Conservation (phyloP, 768 basidiomycete species). For the Tylopilus sp. region DNA sequence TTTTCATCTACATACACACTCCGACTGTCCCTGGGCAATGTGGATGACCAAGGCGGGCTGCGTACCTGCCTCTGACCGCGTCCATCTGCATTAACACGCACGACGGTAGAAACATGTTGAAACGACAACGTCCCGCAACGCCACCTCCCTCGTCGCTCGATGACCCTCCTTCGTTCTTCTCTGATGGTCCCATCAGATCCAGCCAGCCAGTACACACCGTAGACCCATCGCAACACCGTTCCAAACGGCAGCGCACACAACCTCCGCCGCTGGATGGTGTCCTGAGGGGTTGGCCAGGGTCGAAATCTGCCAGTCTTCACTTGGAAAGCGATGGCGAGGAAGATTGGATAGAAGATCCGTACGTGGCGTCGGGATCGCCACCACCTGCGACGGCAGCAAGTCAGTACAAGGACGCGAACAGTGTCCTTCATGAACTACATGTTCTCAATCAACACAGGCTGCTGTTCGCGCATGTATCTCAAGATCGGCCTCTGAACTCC, state of each 20-base stretch:
- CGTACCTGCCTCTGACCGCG: slow-evolving; percentile 2
- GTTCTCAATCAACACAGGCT: slow-evolving; percentile 63
- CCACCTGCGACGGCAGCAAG: slow-evolving; percentile 15
- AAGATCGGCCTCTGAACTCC: slow-evolving; percentile 7
- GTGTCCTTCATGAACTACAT: slow-evolving; percentile 67
- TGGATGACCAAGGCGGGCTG: too few species aligned
- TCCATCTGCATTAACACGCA: neutral
- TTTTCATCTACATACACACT: slow-evolving; percentile 11
- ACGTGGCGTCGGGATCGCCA: slow-evolving; percentile 31
- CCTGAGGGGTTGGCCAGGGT: slow-evolving; percentile 42
- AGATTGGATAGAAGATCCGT: slow-evolving; percentile 33
- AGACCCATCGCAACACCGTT: slow-evolving; percentile 25
- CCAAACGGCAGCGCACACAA: slow-evolving; percentile 53
- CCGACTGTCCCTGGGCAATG: slow-evolving; percentile 23
- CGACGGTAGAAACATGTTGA: slow-evolving; percentile 42
- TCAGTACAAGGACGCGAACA: slow-evolving; percentile 61
- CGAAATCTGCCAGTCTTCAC: slow-evolving; percentile 6
- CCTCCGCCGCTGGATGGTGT: slow-evolving; percentile 54
- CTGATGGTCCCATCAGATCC: slow-evolving; percentile 10
- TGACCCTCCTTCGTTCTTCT: slow-evolving; percentile 22
- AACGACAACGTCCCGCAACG: slow-evolving; percentile 47
- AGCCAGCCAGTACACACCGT: slow-evolving; percentile 6
- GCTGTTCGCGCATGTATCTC: slow-evolving; percentile 31
- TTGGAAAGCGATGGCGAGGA: slow-evolving; percentile 30
- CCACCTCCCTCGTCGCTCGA: slow-evolving; percentile 38